Conservation (phyloP, 176 grass and related monocot genomes). For the Luzula sylvatica region DNA sequence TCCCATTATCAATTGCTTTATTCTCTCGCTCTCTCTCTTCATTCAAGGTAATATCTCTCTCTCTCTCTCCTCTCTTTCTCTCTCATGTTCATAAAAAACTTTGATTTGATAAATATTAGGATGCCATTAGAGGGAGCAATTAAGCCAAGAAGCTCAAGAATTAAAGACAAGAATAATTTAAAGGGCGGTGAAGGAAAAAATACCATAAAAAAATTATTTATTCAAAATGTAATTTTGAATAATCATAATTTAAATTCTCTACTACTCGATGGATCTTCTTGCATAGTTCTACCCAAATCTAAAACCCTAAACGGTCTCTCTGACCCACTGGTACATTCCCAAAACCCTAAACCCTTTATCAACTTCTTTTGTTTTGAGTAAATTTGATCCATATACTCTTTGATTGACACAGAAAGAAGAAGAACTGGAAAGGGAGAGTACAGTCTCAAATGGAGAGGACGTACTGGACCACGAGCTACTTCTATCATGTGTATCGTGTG, state of each 20-base stretch:
- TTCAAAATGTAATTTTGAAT: conserved; percentile 73
- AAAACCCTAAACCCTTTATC: background rate
- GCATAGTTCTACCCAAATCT: conserved; percentile 66
- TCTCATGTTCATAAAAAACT: background rate
- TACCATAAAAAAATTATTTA: conserved; percentile 68
- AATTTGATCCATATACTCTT: background rate
- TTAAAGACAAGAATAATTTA: conserved; percentile 93
- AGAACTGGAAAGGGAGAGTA: conserved; percentile 18
- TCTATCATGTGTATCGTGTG: conserved; percentile 83
- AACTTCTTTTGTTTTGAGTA: background rate
- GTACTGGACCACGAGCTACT: conserved; percentile 70
- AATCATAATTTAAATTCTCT: conserved; percentile 57
- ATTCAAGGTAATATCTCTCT: conserved; percentile 65
- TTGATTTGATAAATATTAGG: conserved; percentile 40
- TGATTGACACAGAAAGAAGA: conserved; percentile 32
- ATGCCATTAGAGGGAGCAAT: conserved; percentile 39
- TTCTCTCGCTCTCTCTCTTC: conserved; percentile 59
- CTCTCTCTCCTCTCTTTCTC: conserved; percentile 42
- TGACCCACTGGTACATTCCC: conserved; percentile 20
- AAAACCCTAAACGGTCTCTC: conserved; percentile 32
- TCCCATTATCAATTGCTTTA: conserved; percentile 93
- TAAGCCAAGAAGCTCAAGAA: conserved; percentile 76
- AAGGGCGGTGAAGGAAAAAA: conserved; percentile 70
- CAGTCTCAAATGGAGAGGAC: conserved; percentile 18
- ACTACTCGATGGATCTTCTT: conserved; percentile 56